phyloP scores from a whole-genome alignment of 768 basidiomycete genomes.

The Thelephora aurantiotincta region DNA sequence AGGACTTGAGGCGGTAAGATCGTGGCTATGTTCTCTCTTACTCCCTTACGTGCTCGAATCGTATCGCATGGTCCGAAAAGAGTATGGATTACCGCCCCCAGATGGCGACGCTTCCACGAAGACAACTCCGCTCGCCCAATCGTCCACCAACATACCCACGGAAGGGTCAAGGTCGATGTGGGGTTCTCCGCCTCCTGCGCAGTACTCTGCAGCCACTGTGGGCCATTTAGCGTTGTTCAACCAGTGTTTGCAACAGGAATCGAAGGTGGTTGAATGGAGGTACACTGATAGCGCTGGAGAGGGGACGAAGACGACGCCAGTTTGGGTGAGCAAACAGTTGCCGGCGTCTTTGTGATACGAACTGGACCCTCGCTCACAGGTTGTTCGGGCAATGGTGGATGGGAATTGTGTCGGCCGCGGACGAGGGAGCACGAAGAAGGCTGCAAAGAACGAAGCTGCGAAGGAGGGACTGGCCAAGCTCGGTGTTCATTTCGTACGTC shows the following conservation, averaged over 20 bases:
- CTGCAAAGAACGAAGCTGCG: conserved; percentile 70
- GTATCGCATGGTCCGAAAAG: conserved; percentile 46
- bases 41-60: conserved; percentile 47
- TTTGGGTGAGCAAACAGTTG: conserved; percentile 30
- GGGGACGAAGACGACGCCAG: conserved; percentile 52
- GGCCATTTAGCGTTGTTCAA: conserved; percentile 77
- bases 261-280: conserved; percentile 53
- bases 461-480: conserved; percentile 52
- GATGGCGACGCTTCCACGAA: conserved; percentile 16
- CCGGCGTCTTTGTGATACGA: not conserved
- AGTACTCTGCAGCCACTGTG: conserved; percentile 16
- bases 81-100: conserved; percentile 47
- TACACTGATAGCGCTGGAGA: conserved; percentile 35
- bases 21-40: conserved; percentile 52
- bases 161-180: conserved; percentile 14
- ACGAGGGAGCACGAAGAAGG: conserved; percentile 62
- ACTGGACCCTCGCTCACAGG: not conserved
- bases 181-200: conserved; percentile 11
- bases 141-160: conserved; percentile 1
- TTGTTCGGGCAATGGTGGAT: conserved; percentile 47
- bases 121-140: conserved; percentile 3
- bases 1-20: conserved; percentile 38
- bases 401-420: conserved; percentile 47
- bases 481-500: conserved; percentile 24
- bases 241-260: conserved; percentile 50